Percentiles rank a stretch among this genome's conserved stretches.
phyloP scores from a whole-genome alignment of 2,329 filamentous ascomycete species.

The Fusarium continuum region DNA sequence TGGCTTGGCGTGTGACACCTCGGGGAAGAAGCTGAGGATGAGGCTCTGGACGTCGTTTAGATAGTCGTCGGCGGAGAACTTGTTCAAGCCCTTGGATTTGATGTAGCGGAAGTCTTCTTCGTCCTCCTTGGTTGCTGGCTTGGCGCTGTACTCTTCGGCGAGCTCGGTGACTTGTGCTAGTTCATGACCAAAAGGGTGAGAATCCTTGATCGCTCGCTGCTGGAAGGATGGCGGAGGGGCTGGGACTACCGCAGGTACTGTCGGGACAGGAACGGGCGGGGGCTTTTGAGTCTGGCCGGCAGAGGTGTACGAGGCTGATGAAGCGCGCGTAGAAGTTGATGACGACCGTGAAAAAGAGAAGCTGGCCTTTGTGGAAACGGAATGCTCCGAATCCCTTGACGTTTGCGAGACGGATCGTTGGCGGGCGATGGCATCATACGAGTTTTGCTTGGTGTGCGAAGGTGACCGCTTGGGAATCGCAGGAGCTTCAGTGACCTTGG shows the following conservation, averaged over 20 bases:
- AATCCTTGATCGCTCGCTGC: constrained; percentile 50
- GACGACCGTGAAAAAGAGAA: constrained; percentile 66
- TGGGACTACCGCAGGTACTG: constrained; percentile 40
- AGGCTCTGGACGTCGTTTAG: constrained; percentile 79
- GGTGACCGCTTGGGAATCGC: constrained; percentile 79
- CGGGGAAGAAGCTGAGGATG: constrained; percentile 67
- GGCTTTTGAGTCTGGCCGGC: constrained; percentile 43
- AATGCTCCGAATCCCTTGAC: constrained; percentile 63
- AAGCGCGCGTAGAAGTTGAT: constrained; percentile 64
- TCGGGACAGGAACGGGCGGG: constrained; percentile 45
- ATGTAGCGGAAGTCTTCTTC: constrained; percentile 76
- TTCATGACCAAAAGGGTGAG: constrained; percentile 87
- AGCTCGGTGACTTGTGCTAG: constrained; percentile 92
- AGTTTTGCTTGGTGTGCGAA: constrained; percentile 88
- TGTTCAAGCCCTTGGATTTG: constrained; percentile 72
- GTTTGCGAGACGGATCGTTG: constrained; percentile 68
- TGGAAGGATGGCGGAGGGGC: constrained; percentile 49
- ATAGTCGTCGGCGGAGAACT: constrained; percentile 85
- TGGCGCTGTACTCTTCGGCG: constrained; percentile 83
- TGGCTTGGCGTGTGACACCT: constrained; percentile 46
- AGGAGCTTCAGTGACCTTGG: constrained; percentile 51
- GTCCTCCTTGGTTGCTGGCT: constrained; percentile 65
- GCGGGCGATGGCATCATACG: constrained; percentile 77
- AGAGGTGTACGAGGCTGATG: constrained; percentile 55
- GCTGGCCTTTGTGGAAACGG: constrained; percentile 65